Conservation (phyloP, 257 asterid genomes). For the Solanum chilense region DNA sequence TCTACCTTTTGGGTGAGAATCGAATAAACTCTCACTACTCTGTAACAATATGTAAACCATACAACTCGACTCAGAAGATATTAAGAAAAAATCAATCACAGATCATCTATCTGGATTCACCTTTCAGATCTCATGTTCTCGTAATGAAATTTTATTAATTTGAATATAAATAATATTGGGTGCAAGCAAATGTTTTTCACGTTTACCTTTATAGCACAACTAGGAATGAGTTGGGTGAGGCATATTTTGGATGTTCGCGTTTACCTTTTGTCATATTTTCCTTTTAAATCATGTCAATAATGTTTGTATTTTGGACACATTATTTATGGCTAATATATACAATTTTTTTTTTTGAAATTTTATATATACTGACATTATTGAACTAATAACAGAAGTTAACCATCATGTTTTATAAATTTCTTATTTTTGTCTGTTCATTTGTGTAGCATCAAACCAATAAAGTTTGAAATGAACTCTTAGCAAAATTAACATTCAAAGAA, state of each 20-base stretch:
- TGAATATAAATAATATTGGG: neutral
- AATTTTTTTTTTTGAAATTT: neutral
- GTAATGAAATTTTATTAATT: neutral
- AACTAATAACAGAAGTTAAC: neutral
- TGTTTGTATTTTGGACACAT: neutral
- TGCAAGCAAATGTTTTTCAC: neutral
- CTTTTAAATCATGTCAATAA: neutral
- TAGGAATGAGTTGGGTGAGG: neutral
- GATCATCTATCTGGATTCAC: neutral
- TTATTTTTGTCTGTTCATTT: neutral
- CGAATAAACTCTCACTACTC: too few relatives aligned
- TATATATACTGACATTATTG: neutral
- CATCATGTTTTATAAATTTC: neutral
- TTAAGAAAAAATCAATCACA: rapidly evolving
- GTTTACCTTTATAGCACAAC: neutral
- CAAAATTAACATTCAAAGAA: neutral
- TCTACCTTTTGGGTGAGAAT: too few relatives aligned
- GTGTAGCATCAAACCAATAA: neutral
- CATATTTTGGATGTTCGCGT: neutral
- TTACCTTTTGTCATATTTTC: neutral
- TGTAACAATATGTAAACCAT: too few relatives aligned
- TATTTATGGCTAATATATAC: neutral
- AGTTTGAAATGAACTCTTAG: neutral
- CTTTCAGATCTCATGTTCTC: neutral
- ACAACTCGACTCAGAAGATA: neutral